Conservation (phyloP, 176 grass and related monocot species). For the Bromus sterilis region DNA sequence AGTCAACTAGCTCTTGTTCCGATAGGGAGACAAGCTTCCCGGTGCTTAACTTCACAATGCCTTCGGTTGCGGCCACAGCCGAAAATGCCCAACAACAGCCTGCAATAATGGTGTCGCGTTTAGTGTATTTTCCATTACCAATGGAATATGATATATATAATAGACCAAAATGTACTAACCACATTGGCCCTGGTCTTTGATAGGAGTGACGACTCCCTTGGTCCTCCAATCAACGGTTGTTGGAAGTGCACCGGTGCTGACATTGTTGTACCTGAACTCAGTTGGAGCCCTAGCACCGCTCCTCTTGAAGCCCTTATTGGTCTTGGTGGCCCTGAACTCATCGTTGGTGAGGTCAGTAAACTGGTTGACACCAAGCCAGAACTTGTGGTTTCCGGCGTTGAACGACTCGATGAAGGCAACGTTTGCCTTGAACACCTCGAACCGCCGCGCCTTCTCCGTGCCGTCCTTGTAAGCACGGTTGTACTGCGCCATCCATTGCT, state of each 20-base stretch:
- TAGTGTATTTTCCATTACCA: not conserved
- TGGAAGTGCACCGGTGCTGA: not conserved
- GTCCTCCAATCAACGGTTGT: not conserved
- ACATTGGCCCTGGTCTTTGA: not conserved
- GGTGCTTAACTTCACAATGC: not conserved
- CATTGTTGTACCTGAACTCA: not conserved
- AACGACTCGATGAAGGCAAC: not conserved
- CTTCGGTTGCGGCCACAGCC: not conserved
- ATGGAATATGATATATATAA: not conserved
- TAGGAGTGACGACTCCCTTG: not conserved
- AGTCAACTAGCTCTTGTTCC: not conserved
- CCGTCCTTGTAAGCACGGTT: not conserved
- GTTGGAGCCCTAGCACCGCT: not conserved
- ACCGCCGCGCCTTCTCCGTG: not conserved
- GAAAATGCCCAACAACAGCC: not conserved
- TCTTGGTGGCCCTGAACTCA: not conserved
- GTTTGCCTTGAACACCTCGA: not conserved
- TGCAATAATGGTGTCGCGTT: not conserved
- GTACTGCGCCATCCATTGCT: not conserved
- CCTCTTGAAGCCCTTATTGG: not conserved
- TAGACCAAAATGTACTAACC: not conserved
- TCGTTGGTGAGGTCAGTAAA: not conserved
- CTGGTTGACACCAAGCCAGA: not conserved
- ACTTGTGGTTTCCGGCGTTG: not conserved
- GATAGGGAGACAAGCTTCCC: not conserved